Conservation (phyloP, 2,329 filamentous ascomycete species). For the Calonectria hawksworthii region DNA sequence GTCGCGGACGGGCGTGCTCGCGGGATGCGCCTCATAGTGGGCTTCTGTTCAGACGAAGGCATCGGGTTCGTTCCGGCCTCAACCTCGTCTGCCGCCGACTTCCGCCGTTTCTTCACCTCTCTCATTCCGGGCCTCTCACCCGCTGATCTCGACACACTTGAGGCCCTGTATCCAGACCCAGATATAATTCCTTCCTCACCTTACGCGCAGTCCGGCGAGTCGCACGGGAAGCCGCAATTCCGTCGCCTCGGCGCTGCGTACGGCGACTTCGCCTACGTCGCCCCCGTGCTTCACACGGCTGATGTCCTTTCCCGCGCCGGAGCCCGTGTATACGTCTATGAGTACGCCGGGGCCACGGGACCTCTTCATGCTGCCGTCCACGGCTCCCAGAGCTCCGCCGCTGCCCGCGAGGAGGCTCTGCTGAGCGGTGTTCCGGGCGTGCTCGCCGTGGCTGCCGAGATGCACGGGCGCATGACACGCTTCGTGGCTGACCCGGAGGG, state of each 20-base stretch:
- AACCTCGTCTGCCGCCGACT: constrained; percentile 63
- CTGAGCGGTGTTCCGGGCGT: constrained; percentile 55
- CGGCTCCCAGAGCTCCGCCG: constrained; percentile 60
- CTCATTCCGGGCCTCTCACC: constrained; percentile 71
- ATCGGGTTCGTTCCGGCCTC: constrained; percentile 71
- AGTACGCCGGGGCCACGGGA: constrained; percentile 66
- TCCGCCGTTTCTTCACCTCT: constrained; percentile 71
- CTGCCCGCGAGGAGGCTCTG: constrained; percentile 57
- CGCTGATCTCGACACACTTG: constrained; percentile 67
- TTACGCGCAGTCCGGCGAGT: constrained; percentile 54
- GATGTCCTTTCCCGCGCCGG: constrained; percentile 53
- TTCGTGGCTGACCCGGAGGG: constrained; percentile 50
- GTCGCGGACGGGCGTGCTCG: constrained; percentile 11
- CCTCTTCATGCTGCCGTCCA: constrained; percentile 59
- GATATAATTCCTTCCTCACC: constrained; percentile 53
- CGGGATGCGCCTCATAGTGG: constrained; percentile 67
- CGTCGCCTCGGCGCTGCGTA: constrained; percentile 72
- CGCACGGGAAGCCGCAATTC: constrained; percentile 66
- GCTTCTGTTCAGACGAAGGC: constrained; percentile 80
- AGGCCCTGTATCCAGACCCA: constrained; percentile 75
- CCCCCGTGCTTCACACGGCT: constrained; percentile 73
- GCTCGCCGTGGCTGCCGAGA: constrained; percentile 52
- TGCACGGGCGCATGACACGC: constrained; percentile 59
- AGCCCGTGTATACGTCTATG: constrained; percentile 67
- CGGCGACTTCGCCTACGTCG: constrained; percentile 75